Conservation (phyloP, 2,329 filamentous ascomycete species). For the Fusarium beomiforme region DNA sequence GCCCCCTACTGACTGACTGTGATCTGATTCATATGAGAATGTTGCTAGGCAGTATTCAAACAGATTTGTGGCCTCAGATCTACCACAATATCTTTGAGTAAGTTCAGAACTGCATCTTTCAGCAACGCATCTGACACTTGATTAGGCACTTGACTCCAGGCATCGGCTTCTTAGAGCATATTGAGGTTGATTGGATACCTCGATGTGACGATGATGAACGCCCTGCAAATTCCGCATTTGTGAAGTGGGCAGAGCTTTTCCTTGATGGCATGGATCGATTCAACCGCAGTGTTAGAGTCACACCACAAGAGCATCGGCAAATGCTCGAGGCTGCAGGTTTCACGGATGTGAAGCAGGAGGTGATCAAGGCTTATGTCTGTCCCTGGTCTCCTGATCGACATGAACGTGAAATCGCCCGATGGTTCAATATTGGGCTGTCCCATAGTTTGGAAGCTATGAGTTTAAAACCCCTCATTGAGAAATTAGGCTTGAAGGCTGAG, state of each 20-base stretch:
- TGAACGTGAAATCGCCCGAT: conserved; percentile 76
- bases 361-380: conserved; percentile 77
- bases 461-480: conserved; percentile 74
- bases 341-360: conserved; percentile 77
- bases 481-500: conserved; percentile 58
- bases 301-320: conserved; percentile 60
- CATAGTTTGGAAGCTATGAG: conserved; percentile 79
- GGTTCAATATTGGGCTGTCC: conserved; percentile 84
- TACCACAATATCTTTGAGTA: conserved; percentile 77
- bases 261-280: conserved; percentile 73
- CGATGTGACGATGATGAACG: conserved; percentile 75
- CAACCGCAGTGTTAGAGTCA: conserved; percentile 72
- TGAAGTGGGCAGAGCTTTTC: conserved; percentile 76
- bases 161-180: conserved; percentile 81
- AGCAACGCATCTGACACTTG: conserved; percentile 17
- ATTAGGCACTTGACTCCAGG: conserved; percentile 79
- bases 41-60: conserved; percentile 79
- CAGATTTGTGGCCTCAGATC: conserved; percentile 72
- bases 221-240: conserved; percentile 65
- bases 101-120: conserved; percentile 42
- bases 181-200: conserved; percentile 87
- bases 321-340: conserved; percentile 79
- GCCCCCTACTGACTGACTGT: conserved; percentile 60
- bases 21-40: conserved; percentile 87
- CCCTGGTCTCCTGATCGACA: conserved; percentile 74